These are phyloP conservation scores for Macadamia integrifolia DNA, from an alignment of 164 flowering plant species.

Conservation along the genomic window DNA sequence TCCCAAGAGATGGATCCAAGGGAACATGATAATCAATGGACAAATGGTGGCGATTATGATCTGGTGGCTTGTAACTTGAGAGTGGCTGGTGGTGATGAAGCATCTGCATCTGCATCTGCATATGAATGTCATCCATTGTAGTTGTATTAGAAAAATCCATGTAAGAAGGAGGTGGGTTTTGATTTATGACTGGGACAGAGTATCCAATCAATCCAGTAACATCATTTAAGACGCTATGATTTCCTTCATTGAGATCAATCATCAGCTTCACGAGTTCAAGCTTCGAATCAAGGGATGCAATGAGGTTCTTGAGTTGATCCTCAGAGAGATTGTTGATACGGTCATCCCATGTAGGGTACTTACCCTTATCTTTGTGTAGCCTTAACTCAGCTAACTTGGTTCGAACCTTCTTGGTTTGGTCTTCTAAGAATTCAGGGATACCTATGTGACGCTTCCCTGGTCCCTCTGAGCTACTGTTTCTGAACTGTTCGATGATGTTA, in stretches of 20 bases:
- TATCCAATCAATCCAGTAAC: not conserved
- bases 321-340: not conserved
- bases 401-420: conserved; percentile 1
- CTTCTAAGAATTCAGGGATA: not conserved
- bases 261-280: not conserved
- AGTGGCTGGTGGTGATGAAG: too few species aligned
- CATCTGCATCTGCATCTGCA: too few species aligned
- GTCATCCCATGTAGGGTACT: not conserved
- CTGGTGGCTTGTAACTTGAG: too few species aligned
- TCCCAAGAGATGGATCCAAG: too few species aligned
- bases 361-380: not conserved
- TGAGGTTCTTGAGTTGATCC: not conserved
- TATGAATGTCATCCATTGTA: too few species aligned
- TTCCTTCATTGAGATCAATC: not conserved
- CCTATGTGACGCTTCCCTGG: conserved; percentile 1
- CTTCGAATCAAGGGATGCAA: not conserved
- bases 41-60: too few species aligned
- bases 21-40: too few species aligned
- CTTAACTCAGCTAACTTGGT: not conserved
- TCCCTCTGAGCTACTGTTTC: not conserved
- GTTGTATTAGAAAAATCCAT: too few species aligned
- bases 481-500: conserved; percentile 1
- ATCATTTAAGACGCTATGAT: not conserved
- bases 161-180: too few species aligned
- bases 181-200: not conserved